Conservation (phyloP, 495 filamentous ascomycete genomes). For the Rusavskia elegans region DNA sequence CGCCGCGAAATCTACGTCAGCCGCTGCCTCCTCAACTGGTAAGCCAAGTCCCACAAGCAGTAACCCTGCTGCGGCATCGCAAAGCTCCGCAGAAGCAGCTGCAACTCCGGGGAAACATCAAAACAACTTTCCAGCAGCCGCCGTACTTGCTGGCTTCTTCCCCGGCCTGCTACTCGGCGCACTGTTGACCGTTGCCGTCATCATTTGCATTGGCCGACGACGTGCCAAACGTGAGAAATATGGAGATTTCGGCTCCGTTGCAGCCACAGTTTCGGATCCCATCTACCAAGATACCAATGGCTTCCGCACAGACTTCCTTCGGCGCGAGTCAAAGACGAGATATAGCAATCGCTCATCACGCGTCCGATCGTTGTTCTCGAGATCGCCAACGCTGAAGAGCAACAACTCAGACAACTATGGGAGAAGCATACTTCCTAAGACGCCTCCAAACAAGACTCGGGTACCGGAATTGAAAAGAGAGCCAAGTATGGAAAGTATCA, state of each 20-base stretch:
- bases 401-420: conserved; percentile 4
- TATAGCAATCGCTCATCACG: conserved; percentile 3
- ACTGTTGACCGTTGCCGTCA: conserved; percentile 26
- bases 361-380: conserved; percentile 14
- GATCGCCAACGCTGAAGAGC: conserved; percentile 8
- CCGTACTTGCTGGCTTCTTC: conserved; percentile 47
- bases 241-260: conserved; percentile 22
- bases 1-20: not conserved
- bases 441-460: conserved; percentile 10
- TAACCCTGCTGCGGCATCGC: conserved; percentile 7
- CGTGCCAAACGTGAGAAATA: conserved; percentile 9
- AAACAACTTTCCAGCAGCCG: conserved; percentile 32
- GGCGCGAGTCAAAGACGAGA: conserved; percentile 15
- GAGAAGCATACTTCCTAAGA: conserved; percentile 15
- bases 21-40: conserved; percentile 16
- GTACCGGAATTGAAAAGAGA: conserved; percentile 18
- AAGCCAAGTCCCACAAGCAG: conserved; percentile 9
- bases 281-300: conserved; percentile 28
- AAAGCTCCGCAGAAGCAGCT: conserved; percentile 8
- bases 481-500: conserved; percentile 50
- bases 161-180: conserved; percentile 41
- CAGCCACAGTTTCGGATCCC: conserved; percentile 37
- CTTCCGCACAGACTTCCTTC: conserved; percentile 40
- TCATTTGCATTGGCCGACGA: conserved; percentile 27
- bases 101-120: conserved; percentile 5